Conservation (phyloP, 2,329 filamentous ascomycete genomes). For the Aspergillus japonicus region DNA sequence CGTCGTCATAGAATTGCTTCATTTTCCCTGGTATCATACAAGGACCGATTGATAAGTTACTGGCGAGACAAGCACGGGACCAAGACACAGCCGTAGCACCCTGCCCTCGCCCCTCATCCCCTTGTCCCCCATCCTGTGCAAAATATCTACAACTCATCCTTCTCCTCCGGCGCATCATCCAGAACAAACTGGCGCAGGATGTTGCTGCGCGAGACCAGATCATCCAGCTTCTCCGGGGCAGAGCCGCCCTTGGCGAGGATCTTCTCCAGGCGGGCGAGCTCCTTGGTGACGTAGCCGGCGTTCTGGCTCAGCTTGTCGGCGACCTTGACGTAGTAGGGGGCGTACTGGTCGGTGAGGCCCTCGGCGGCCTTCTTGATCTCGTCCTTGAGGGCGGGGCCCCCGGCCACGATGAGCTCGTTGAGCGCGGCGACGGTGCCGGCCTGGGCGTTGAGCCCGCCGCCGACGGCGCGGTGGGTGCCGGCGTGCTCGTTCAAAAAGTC, state of each 20-base stretch:
- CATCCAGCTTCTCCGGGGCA: conserved; percentile 81
- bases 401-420: conserved; percentile 72
- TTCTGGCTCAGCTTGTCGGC: conserved; percentile 80
- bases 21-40: not conserved
- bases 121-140: no score
- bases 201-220: conserved; percentile 82
- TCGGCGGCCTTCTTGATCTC: conserved; percentile 72
- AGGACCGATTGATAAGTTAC: not conserved
- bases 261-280: conserved; percentile 74
- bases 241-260: conserved; percentile 84
- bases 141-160: conserved; percentile 62
- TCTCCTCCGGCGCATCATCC: conserved; percentile 57
- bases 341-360: conserved; percentile 73
- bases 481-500: conserved; percentile 84
- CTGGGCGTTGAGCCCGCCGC: conserved; percentile 72
- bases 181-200: conserved; percentile 76
- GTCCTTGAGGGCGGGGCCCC: conserved; percentile 64
- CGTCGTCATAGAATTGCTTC: not conserved
- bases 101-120: not conserved
- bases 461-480: conserved; percentile 78
- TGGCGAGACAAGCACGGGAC: not conserved
- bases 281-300: conserved; percentile 78
- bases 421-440: conserved; percentile 82
- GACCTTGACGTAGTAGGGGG: conserved; percentile 90
- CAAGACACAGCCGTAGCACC: not conserved